Base-by-base conservation (phyloP, 1,139 yeast genomes). In the Suhomyces atakaporum region DNA sequence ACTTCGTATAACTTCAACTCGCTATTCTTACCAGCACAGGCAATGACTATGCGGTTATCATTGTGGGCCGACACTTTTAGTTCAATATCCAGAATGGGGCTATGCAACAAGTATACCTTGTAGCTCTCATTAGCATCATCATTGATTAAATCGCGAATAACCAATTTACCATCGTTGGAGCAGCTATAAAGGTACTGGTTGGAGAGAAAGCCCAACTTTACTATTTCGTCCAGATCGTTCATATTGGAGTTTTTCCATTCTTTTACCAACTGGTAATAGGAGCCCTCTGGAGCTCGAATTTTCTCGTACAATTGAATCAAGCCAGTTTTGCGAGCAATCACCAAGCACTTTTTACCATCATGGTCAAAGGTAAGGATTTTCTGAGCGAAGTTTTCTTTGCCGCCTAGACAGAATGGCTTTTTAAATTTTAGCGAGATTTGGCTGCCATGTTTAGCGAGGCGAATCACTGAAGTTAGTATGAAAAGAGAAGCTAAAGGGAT, bases 21-120 rank as follows among this genome's bases (percentile, higher is more conserved):
- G 34, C 65, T 63, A 37, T 72, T 68, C 43, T 71, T 67, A 3
- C 81, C 80, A 2, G 77, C 77, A 35, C 66, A 55, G 1, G 66
- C 68, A 21, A 66, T 51, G 4, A 43, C 33, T 16, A 54, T 39
- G 10, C 48, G 46, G 25, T 42, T 43, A 6, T 39, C 46, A 21
- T 42, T 45, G 19, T 36, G 46, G 11, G 35, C 33, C 12, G 42
- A 31, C 5, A 35, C 27, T 16, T 35, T 33, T 16, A 39, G 25
- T 8, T 38, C 33, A 23, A 72, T 53, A 25, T 63, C 58, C 12
- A 67, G 56, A 2, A 75, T 58, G 1, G 75, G 74, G 11, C 53
- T 60, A 13, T 59, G 59, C 14, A 73, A 53, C 29, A 53, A 43
- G 38, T 50, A 63, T 1, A 56, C 58, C 39, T 53, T 54, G 38